phyloP scores from a whole-genome alignment of 768 basidiomycete genomes.

The Pleurotus sapidus region DNA sequence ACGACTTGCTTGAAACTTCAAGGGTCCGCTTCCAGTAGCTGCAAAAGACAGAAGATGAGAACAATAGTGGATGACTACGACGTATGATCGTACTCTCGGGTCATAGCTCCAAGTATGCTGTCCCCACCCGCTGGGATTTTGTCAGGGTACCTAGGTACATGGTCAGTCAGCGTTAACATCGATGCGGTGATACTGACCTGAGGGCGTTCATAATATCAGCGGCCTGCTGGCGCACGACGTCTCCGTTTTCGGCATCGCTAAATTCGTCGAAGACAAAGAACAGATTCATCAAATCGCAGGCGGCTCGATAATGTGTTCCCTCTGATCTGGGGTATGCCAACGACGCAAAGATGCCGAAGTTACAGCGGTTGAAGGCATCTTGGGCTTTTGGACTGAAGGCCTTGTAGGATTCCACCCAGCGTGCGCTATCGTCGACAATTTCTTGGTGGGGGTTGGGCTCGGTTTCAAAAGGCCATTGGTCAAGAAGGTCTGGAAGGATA shows the following conservation, averaged over 20 bases:
- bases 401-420: slow-evolving; percentile 34
- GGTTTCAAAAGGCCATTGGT: slow-evolving; percentile 6
- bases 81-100: slow-evolving; percentile 31
- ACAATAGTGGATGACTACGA: background rate
- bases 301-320: slow-evolving; percentile 25
- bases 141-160: slow-evolving; percentile 18
- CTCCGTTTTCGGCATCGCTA: slow-evolving; percentile 35
- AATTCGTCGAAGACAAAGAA: slow-evolving; percentile 51
- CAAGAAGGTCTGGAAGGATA: slow-evolving; percentile 7
- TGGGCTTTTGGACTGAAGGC: slow-evolving; percentile 32
- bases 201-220: slow-evolving; percentile 39
- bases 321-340: slow-evolving; percentile 30
- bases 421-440: background rate
- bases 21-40: slow-evolving; percentile 34
- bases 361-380: slow-evolving; percentile 36
- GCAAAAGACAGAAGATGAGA: background rate
- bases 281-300: slow-evolving; percentile 50
- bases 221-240: slow-evolving; percentile 25
- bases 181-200: slow-evolving; percentile 12
- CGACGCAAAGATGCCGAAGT: slow-evolving; percentile 40
- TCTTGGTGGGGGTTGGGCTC: slow-evolving; percentile 6
- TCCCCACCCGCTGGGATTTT: slow-evolving; percentile 31
- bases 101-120: slow-evolving; percentile 35
- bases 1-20: slow-evolving; percentile 13
- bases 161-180: no score